Base-by-base conservation (phyloP, 768 basidiomycete species). In the Hygrophorus pudorinus region DNA sequence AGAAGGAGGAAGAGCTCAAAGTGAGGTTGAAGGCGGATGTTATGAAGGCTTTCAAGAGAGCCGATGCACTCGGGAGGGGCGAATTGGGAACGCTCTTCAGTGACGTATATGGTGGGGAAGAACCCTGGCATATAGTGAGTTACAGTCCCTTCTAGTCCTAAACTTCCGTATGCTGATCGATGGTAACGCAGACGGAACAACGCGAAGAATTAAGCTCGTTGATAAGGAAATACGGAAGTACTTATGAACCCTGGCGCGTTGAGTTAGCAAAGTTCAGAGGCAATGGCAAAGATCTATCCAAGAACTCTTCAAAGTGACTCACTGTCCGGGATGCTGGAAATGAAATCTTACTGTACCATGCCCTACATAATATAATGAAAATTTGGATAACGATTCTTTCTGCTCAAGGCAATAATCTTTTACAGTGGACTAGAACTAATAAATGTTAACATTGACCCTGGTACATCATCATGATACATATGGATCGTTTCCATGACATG, bases 41-140 rank as follows among this genome's bases (percentile, higher is more conserved):
- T 34, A 70, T 94, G 71, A 63, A 68, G 41, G 76, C 87, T 2
- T 91, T 94, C 63, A 81, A 75, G 59, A 71, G 72, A 24, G 85
- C 86, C 0, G 91, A 96, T 59, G 65, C 65, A 33, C 59, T 84
- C 46, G 78, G 76, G 53, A 75, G 81, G 29, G 68, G 75, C 38
- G 77, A 82, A 56, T 63, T 97, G n/a, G 72, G 77, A 16, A 78
- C 89, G 59, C 63, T 93, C 55, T 93, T 93, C 60, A 81, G 75
- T 6, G 90, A 94, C 50, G 79, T 94, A 7, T 94, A 92, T 59
- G 87, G 76, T 17, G 88, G 86, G 2, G 78, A 87, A 51, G 75
- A 83, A 55, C 86, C 85, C 1, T 86, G 81, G 83, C 86, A 85
- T 55, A 64, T 90, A 51, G 89, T 87, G 57, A 57, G 88, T 71